Evolutionary conservation across 768 basidiomycete species (phyloP).

Genomic region (Rhodotorula sphaerocarpa): DNA sequence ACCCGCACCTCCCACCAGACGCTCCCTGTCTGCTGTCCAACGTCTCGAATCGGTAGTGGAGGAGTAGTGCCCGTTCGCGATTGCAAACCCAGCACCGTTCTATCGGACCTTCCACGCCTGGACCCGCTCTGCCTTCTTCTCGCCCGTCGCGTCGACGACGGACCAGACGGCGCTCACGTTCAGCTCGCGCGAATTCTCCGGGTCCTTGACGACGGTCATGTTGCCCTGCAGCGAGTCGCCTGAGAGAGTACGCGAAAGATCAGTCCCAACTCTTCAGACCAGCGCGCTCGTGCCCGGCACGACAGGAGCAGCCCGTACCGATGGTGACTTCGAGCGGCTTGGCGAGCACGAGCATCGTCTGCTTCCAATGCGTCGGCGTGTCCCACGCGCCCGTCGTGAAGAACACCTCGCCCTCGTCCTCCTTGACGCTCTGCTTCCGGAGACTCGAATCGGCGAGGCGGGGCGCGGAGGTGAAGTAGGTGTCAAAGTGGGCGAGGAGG

Average conservation of each 20-base stretch:
- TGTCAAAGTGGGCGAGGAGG: constrained; percentile 88
- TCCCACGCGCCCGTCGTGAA: constrained; percentile 85
- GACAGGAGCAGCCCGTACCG: constrained; percentile 53
- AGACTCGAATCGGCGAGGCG: constrained; percentile 36
- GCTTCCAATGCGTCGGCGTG: constrained; percentile 91
- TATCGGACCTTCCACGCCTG: constrained; percentile 34
- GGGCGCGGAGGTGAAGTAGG: constrained; percentile 60
- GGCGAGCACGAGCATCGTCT: constrained; percentile 76
- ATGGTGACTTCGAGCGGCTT: constrained; percentile 61
- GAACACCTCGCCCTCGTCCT: constrained; percentile 35
- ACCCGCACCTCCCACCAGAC: too few species aligned
- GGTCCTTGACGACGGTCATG: constrained; percentile 77
- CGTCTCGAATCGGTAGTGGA: too few species aligned
- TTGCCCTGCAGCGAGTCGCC: constrained; percentile 66
- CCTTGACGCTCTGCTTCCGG: constrained; percentile 21
- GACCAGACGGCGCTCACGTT: constrained; percentile 64
- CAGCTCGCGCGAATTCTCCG: constrained; percentile 72
- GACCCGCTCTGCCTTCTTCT: constrained; percentile 8
- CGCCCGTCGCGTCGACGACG: neutral
- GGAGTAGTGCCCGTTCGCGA: too few species aligned
- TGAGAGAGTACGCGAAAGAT: constrained; percentile 39
- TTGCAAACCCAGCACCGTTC: neutral
- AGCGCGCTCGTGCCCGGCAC: too few species aligned
- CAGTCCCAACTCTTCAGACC: neutral
- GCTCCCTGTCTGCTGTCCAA: neutral